Percentiles rank a stretch among this genome's conserved stretches.
Conservation (phyloP, 192 early-diverging fungal genomes). For the Coemansia sp. region DNA sequence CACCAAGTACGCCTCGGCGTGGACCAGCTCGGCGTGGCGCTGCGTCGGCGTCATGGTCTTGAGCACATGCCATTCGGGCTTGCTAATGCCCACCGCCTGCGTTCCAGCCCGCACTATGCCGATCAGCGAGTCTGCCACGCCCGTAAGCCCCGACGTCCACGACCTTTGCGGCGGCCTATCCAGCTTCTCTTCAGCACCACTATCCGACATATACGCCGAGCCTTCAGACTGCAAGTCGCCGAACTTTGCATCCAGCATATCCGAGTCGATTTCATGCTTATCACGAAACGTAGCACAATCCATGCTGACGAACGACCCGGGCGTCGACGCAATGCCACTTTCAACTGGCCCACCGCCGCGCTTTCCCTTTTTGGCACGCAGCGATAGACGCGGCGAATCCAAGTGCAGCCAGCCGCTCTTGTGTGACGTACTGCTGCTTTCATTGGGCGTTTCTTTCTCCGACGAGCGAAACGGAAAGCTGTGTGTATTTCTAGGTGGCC, state of each 20-base stretch:
- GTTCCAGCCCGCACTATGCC: slow-evolving; percentile 37
- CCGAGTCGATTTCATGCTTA: slow-evolving; percentile 17
- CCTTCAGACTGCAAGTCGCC: slow-evolving; percentile 22
- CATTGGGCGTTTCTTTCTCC: slow-evolving; percentile 56
- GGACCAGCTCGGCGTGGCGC: slow-evolving; percentile 68
- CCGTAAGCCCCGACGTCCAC: slow-evolving; percentile 39
- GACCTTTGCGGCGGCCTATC: slow-evolving; percentile 19
- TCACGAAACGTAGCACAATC: not conserved
- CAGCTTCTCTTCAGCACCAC: slow-evolving; percentile 1
- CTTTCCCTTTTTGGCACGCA: slow-evolving; percentile 29
- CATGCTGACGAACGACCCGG: slow-evolving; percentile 15
- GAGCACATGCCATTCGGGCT: slow-evolving; percentile 38
- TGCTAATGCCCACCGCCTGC: slow-evolving; percentile 40
- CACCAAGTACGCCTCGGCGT: slow-evolving; percentile 75
- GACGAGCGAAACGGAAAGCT: slow-evolving; percentile 17
- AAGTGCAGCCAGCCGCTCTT: slow-evolving; percentile 20
- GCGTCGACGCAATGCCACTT: not conserved
- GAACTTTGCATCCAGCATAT: slow-evolving; percentile 25
- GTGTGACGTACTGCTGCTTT: slow-evolving; percentile 4
- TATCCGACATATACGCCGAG: not conserved
- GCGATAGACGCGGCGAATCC: slow-evolving; percentile 33
- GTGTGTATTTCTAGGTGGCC: slow-evolving; percentile 51
- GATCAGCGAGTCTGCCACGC: slow-evolving; percentile 43
- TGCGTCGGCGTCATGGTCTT: slow-evolving; percentile 33
- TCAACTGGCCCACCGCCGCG: not conserved